These are phyloP conservation scores for Nelumbo lutea DNA, from an alignment of 164 flowering plant species.

Conservation along the genomic window DNA sequence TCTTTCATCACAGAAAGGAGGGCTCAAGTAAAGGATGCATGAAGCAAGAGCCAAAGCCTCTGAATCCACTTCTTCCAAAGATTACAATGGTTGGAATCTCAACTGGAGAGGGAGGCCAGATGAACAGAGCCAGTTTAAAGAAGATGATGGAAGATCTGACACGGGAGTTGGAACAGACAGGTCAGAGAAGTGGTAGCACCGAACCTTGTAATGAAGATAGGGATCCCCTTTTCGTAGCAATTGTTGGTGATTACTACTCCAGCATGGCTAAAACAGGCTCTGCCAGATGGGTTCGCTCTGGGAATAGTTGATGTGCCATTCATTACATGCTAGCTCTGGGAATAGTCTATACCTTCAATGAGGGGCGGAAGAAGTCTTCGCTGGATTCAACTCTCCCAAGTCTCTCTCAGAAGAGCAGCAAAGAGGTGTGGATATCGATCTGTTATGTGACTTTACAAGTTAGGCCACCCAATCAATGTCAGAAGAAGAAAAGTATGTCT, in stretches of 20 bases:
- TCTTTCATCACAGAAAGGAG: constrained; percentile 15
- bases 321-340: too few relatives aligned
- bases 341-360: too few relatives aligned
- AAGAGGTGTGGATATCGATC: not conserved
- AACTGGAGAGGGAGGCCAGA: constrained; percentile 58
- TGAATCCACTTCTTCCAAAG: constrained; percentile 69
- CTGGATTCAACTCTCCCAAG: too few relatives aligned
- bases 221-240: constrained; percentile 94
- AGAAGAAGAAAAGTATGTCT: too few relatives aligned
- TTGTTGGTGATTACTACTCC: constrained; percentile 69
- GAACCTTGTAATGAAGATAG: constrained; percentile 44
- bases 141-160: constrained; percentile 83
- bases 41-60: constrained; percentile 17
- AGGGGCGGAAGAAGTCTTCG: not conserved
- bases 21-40: constrained; percentile 14
- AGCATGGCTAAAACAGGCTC: constrained; percentile 46
- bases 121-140: constrained; percentile 66
- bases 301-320: constrained; percentile 8
- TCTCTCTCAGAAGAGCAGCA: not conserved
- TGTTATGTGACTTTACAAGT: not conserved
- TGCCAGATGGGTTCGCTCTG: constrained; percentile 46
- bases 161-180: constrained; percentile 55
- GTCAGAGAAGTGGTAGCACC: constrained; percentile 26
- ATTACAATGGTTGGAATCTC: constrained; percentile 95
- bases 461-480: not conserved